Percentiles rank a stretch among this genome's conserved stretches.
Evolutionary conservation across 257 asterid species (phyloP).

Genomic region (Solanum rostratum): DNA sequence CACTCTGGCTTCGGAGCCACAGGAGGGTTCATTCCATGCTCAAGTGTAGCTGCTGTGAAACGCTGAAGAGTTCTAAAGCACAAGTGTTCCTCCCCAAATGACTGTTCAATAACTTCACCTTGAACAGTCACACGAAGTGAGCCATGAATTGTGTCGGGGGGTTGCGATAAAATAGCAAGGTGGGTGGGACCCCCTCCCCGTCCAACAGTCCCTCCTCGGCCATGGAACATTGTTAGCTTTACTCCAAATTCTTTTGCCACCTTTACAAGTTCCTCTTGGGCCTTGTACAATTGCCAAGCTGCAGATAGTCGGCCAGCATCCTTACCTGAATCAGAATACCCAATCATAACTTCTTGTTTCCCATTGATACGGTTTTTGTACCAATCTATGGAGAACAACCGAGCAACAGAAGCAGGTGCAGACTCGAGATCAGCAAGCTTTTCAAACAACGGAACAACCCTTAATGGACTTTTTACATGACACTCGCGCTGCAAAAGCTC

Average conservation of each 20-base stretch:
- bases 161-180: constrained; percentile 92
- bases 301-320: constrained; percentile 97
- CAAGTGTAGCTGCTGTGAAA: constrained; percentile 96
- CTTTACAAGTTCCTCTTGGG: constrained; percentile 85
- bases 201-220: constrained; percentile 91
- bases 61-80: constrained; percentile 93
- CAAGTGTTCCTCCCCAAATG: constrained; percentile 88
- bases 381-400: constrained; percentile 88
- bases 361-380: constrained; percentile 66
- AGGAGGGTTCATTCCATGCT: constrained; percentile 94
- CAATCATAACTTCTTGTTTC: constrained; percentile 94
- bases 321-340: constrained; percentile 94
- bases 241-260: constrained; percentile 80
- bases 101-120: constrained; percentile 90
- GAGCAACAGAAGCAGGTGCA: constrained; percentile 85
- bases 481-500: constrained; percentile 91
- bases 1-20: constrained; percentile 83
- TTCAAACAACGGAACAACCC: constrained; percentile 86
- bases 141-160: constrained; percentile 84
- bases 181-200: constrained; percentile 98
- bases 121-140: constrained; percentile 94
- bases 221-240: constrained; percentile 87
- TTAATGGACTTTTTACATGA: constrained; percentile 51
- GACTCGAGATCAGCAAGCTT: constrained; percentile 87
- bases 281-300: constrained; percentile 89